Evolutionary conservation across 2,329 filamentous ascomycete species (phyloP), one percentile per base, ranked within the genome.

Genomic region (Colletotrichum lindemuthianum): DNA sequence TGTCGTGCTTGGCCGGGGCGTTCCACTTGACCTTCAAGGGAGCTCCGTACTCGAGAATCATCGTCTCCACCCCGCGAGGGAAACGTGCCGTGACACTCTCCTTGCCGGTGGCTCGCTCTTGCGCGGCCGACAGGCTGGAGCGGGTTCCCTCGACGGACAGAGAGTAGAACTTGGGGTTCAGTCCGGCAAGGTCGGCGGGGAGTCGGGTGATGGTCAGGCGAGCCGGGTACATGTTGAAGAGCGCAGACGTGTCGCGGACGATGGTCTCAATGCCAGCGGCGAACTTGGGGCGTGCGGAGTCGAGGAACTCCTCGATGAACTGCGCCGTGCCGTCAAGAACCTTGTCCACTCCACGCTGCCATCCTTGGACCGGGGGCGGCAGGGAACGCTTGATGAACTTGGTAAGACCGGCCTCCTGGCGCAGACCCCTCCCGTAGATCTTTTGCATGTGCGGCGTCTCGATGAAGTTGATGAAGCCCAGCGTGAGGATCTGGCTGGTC

Each of bases 401-500:
- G 64, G 94, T 95, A 43, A 99, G 84, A 53, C 96, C 96, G 10
- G 96, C 96, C 75, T 97, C 93, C 68, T 90, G 83, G 64, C 96
- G 90, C 49, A 99, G 82, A 70, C 89, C 90, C 70, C 89, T 85
- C 45, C 96, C 95, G 73, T 99, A 99, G 15, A 98, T 86, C 83
- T 97, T 98, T 76, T 97, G 92, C 94, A 99, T 98, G 76, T 99
- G 96, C 12, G 95, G 96, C 65, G 94, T 90, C 78, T 99, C 96
- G 9, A 99, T 92, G 69, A 95, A 92, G 64, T 97, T 92, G 59
- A 99, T 92, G 80, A 97, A 97, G 36, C 84, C 88, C 37, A 98
- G 82, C 2, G 92, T 96, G 53, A 97, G 82, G 37, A 95, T 86
- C 73, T 99, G 96, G 69, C 92, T 93, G 40, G 94, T 77, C 24